Conservation (phyloP, 805 yeast genomes). For the Cyberlindnera euphorbiiphila region DNA sequence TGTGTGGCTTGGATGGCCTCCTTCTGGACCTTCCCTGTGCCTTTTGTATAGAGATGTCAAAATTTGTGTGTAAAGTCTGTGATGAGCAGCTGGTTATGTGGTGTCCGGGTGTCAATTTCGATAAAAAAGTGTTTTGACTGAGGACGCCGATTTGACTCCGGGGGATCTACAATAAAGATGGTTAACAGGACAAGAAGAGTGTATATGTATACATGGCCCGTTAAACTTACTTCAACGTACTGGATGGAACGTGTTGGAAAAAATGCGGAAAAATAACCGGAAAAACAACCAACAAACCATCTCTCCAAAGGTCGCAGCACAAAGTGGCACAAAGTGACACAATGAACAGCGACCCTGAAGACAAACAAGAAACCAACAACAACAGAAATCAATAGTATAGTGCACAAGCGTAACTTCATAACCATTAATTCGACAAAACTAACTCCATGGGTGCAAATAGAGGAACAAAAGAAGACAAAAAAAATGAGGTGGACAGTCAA, state of each 20-base stretch:
- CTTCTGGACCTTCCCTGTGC: too few species aligned
- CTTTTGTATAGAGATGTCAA: background rate
- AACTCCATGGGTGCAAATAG: background rate
- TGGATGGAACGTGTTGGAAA: conserved; percentile 8
- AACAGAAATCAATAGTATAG: conserved; percentile 1
- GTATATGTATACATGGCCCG: background rate
- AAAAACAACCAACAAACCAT: conserved; percentile 5
- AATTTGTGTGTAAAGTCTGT: conserved; percentile 1
- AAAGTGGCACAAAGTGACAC: too few species aligned
- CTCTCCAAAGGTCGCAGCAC: background rate
- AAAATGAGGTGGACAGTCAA: background rate
- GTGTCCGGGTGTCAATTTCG: conserved; percentile 7
- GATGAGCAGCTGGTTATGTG: too few species aligned
- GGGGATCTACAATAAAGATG: background rate
- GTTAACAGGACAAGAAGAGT: background rate
- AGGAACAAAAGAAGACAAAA: background rate
- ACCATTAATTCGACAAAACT: conserved; percentile 5
- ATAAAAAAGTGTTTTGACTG: conserved; percentile 1
- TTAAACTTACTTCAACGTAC: conserved; percentile 6
- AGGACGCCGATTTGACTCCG: conserved; percentile 5
- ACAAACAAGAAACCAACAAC: background rate
- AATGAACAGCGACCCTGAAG: too few species aligned
- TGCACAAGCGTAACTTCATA: conserved; percentile 8
- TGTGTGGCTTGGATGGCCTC: too few species aligned
- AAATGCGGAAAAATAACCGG: conserved; percentile 2